These are phyloP conservation scores for Aechmea fasciata DNA, from an alignment of 176 grass and related monocot species.

Conservation along the genomic window DNA sequence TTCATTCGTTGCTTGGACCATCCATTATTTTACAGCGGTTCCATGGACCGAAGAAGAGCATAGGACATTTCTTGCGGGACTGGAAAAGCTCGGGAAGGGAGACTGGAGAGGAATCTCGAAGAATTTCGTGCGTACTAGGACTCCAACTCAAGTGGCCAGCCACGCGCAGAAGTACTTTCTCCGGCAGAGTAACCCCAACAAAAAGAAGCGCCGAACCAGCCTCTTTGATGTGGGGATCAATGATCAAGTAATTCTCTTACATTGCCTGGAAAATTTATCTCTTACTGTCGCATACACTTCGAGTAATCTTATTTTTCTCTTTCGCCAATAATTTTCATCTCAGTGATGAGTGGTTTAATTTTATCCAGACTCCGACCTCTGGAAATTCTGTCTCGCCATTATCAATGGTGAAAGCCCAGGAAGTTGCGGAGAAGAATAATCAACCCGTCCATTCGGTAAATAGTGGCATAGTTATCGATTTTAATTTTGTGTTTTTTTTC, in stretches of 20 bases:
- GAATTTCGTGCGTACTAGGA: slow-evolving; percentile 15
- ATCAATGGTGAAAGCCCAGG: neutral
- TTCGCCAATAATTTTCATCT: neutral
- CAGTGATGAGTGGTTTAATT: neutral
- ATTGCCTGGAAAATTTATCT: neutral
- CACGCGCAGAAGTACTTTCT: slow-evolving; percentile 21
- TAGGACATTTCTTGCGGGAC: slow-evolving; percentile 5
- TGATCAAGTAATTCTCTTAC: neutral
- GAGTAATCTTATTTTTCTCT: neutral
- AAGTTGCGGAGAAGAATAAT: neutral
- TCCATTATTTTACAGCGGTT: neutral
- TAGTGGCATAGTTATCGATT: neutral
- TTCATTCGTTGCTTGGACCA: no score
- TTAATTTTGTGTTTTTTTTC: no score
- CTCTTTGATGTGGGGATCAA: no score
- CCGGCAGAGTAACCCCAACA: slow-evolving; percentile 12
- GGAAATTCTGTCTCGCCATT: neutral
- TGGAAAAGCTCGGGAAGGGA: slow-evolving; percentile 21
- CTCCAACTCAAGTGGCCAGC: slow-evolving; percentile 19
- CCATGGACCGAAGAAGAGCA: slow-evolving; percentile 1
- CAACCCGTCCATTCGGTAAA: neutral
- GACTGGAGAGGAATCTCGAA: slow-evolving; percentile 20
- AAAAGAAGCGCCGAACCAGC: slow-evolving; percentile 1
- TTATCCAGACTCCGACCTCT: neutral
- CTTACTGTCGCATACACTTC: neutral